These are phyloP conservation scores for Aureobasidium sp. DNA, from an alignment of 2,329 filamentous ascomycete genomes.

Conservation along the genomic window DNA sequence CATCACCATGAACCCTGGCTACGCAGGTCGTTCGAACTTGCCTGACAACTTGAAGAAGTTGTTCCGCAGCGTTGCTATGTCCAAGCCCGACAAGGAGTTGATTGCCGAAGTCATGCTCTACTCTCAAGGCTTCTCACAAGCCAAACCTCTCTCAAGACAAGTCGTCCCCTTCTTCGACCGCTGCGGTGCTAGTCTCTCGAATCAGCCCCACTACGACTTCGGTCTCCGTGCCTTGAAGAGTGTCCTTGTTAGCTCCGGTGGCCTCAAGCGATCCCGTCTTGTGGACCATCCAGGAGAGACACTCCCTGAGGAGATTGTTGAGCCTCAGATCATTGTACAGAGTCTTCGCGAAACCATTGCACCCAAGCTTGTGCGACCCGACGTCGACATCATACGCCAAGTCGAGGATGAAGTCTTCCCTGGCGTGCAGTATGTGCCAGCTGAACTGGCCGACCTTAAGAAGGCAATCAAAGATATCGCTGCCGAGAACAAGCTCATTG, in stretches of 20 bases:
- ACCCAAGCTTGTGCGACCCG: conserved; percentile 86
- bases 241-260: conserved; percentile 94
- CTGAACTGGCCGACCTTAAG: conserved; percentile 70
- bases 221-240: conserved; percentile 96
- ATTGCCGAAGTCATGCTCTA: conserved; percentile 99
- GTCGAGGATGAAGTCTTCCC: conserved; percentile 87
- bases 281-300: conserved; percentile 44
- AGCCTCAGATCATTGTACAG: conserved; percentile 97
- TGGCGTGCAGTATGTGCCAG: conserved; percentile 84
- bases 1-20: conserved; percentile 99
- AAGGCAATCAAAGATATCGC: conserved; percentile 76
- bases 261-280: conserved; percentile 79
- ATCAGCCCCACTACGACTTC: conserved; percentile 98
- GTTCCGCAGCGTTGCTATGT: conserved; percentile 99
- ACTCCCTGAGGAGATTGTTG: conserved; percentile 61
- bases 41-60: conserved; percentile 99
- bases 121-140: conserved; percentile 96
- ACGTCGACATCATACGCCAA: conserved; percentile 77
- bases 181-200: conserved; percentile 71
- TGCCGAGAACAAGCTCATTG: conserved; percentile 73
- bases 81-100: conserved; percentile 97
- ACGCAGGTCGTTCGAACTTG: conserved; percentile 93
- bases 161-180: conserved; percentile 98
- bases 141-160: conserved; percentile 86
- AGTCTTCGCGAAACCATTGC: conserved; percentile 97